Evolutionary conservation across 495 filamentous ascomycete species (phyloP).

Genomic region (Neurospora pannonica): DNA sequence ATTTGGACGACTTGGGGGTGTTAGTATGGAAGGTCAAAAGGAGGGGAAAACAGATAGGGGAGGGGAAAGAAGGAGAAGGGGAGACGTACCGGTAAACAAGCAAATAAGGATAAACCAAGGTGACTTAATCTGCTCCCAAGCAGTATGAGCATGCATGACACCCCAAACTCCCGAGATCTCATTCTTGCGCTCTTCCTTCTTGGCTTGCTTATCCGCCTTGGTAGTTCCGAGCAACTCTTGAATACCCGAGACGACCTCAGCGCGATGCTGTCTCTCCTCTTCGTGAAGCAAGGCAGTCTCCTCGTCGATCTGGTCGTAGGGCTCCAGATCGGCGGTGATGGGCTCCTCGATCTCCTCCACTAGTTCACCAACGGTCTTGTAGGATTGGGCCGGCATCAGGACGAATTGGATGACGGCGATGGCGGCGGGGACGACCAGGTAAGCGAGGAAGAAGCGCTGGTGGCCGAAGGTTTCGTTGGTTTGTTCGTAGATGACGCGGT

Average conservation of each 20-base stretch:
- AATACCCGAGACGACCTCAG: conserved; percentile 62
- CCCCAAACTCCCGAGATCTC: conserved; percentile 74
- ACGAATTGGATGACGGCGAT: conserved; percentile 62
- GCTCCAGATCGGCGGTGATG: conserved; percentile 6
- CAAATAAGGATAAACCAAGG: conserved; percentile 87
- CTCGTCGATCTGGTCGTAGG: conserved; percentile 53
- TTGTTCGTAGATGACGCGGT: conserved; percentile 63
- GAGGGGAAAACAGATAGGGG: background rate
- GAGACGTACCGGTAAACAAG: conserved; percentile 53
- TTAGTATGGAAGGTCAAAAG: too few relatives aligned
- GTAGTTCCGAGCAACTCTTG: conserved; percentile 59
- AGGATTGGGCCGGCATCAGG: conserved; percentile 70
- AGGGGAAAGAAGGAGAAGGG: background rate
- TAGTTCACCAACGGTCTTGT: conserved; percentile 82
- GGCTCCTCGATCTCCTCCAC: conserved; percentile 58
- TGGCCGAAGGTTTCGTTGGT: conserved; percentile 52
- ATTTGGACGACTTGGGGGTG: conserved; percentile 57
- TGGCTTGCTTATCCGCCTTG: conserved; percentile 44
- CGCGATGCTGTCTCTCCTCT: conserved; percentile 53
- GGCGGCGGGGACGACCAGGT: conserved; percentile 63
- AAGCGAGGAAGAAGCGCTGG: conserved; percentile 64
- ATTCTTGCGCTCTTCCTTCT: conserved; percentile 49
- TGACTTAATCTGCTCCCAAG: conserved; percentile 62
- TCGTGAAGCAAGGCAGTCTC: conserved; percentile 51
- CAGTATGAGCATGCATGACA: conserved; percentile 67